Percentiles rank a stretch among this genome's conserved stretches.
phyloP scores from a whole-genome alignment of 2,329 filamentous ascomycete species.

The Cercospora berteroae region DNA sequence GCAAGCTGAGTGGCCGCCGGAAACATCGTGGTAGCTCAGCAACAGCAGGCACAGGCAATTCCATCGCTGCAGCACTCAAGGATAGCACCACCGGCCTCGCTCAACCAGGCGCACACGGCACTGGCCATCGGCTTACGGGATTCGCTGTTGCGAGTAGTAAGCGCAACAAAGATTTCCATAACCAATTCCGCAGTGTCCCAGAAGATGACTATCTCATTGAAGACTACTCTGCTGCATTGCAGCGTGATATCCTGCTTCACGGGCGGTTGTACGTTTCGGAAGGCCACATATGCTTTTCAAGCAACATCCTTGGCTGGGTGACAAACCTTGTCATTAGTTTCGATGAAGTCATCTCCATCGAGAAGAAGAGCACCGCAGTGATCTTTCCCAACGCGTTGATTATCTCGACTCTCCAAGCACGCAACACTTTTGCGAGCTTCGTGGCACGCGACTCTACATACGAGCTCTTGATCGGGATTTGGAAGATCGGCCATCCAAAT shows the following conservation, averaged over 20 bases:
- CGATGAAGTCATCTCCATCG: conserved; percentile 93
- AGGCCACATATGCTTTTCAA: conserved; percentile 96
- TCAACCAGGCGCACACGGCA: conserved; percentile 57
- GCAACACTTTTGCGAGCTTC: conserved; percentile 93
- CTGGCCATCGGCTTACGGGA: conserved; percentile 77
- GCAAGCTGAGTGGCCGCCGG: conserved; percentile 54
- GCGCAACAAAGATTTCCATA: conserved; percentile 92
- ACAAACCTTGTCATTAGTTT: conserved; percentile 98
- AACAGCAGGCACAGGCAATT: conserved; percentile 62
- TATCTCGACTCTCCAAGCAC: conserved; percentile 91
- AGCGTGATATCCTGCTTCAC: conserved; percentile 91
- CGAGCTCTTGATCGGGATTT: conserved; percentile 94
- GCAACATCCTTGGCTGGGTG: conserved; percentile 97
- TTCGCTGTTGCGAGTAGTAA: conserved; percentile 97
- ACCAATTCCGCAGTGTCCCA: conserved; percentile 90
- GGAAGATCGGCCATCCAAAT: conserved; percentile 93
- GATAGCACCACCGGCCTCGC: conserved; percentile 69
- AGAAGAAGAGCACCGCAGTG: conserved; percentile 93
- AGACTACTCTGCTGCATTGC: conserved; percentile 94
- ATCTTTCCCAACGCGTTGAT: conserved; percentile 97
- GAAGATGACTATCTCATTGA: conserved; percentile 98
- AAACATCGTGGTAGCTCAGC: conserved; percentile 80
- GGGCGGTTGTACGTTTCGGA: conserved; percentile 95
- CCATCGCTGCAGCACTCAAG: conserved; percentile 69
- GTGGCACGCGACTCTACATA: conserved; percentile 94